phyloP scores from a whole-genome alignment of 805 yeast species.

The Metschnikowia gelsemii region DNA sequence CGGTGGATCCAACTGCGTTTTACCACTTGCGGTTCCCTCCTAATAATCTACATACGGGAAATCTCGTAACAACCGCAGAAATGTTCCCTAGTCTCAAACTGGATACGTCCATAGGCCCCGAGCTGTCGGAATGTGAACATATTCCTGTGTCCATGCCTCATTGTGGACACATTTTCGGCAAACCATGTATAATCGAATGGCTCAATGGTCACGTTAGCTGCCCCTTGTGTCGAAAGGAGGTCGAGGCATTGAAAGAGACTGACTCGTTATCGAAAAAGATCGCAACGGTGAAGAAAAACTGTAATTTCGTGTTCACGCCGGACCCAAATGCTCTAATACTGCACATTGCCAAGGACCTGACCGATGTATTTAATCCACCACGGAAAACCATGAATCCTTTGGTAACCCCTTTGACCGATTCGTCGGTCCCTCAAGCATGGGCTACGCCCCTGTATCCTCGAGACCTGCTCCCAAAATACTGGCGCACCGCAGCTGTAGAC shows the following conservation, averaged over 20 bases:
- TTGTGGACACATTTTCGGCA: slow-evolving; percentile 21
- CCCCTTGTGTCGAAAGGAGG: slow-evolving; percentile 21
- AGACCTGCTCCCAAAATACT: neutral
- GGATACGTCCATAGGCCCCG: slow-evolving; percentile 6
- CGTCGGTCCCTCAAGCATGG: slow-evolving; percentile 37
- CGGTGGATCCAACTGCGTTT: slow-evolving; percentile 14
- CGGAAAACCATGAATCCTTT: slow-evolving; percentile 36
- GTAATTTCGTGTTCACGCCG: slow-evolving; percentile 13
- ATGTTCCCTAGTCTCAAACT: slow-evolving; percentile 15
- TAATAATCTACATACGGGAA: slow-evolving; percentile 9
- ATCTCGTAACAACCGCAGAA: slow-evolving; percentile 9
- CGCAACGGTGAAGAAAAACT: slow-evolving; percentile 12
- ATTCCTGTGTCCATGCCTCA: slow-evolving; percentile 20
- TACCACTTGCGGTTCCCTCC: slow-evolving; percentile 15
- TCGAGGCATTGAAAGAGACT: slow-evolving; percentile 14
- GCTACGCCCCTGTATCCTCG: slow-evolving; percentile 25
- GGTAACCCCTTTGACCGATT: slow-evolving; percentile 41
- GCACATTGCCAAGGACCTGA: slow-evolving; percentile 30
- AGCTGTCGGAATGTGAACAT: slow-evolving; percentile 10
- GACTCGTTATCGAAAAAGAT: slow-evolving; percentile 11
- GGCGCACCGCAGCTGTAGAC: slow-evolving; percentile 7
- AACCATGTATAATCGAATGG: slow-evolving; percentile 22
- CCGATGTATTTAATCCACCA: slow-evolving; percentile 40
- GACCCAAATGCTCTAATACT: slow-evolving; percentile 21
- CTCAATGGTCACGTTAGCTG: slow-evolving; percentile 19